Base-by-base conservation (phyloP, 2,329 filamentous ascomycete species). In the Ceratocystis lukuohia region DNA sequence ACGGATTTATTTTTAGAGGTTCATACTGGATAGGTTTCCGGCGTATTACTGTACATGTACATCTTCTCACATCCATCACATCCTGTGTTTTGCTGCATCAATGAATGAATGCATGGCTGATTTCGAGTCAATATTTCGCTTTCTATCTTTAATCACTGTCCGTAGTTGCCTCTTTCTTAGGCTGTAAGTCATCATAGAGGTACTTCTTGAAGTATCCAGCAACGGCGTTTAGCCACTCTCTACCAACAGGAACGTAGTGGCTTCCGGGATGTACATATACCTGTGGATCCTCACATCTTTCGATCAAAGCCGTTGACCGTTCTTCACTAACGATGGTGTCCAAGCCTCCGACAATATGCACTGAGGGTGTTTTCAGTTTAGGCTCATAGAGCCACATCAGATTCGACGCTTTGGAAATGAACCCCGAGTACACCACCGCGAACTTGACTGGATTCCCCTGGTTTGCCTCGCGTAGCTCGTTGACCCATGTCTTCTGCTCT, bases 251-350 rank as follows among this genome's bases (percentile, higher is more conserved):
- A 72, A 96, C 83, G 72, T 96, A 91, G 74, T 97, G 93, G 0
- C 92, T 92, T 6, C 93, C 93, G 1, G 93, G 92, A 75, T 96
- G 91, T 71, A 88, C 82, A 71, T 84, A 73, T 69, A 84, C 79
- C 72, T 79, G 59, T 0, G 80, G 78, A 70, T 79, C 80, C 69
- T 74, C 80, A 74, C 83, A 91, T 67, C 77, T 80, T 28, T 91
- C 85, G 2, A 88, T 80, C 67, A 96, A 76, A 25, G 79, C 82
- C 71, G 82, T 78, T 74, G 84, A 89, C 72, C 89, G 79, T 65
- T 76, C 75, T 78, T 96, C 92, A 41, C 91, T 89, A 0, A 97
- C 92, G 0, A 96, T 89, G 2, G 88, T 90, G 77, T 96, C 93
- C 70, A 96, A 77, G 65, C 85, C 87, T 0, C 93, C 93, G 30